These are phyloP conservation scores for Chytriomyces sp. DNA, from an alignment of 192 early-diverging fungal species.

Conservation along the genomic window DNA sequence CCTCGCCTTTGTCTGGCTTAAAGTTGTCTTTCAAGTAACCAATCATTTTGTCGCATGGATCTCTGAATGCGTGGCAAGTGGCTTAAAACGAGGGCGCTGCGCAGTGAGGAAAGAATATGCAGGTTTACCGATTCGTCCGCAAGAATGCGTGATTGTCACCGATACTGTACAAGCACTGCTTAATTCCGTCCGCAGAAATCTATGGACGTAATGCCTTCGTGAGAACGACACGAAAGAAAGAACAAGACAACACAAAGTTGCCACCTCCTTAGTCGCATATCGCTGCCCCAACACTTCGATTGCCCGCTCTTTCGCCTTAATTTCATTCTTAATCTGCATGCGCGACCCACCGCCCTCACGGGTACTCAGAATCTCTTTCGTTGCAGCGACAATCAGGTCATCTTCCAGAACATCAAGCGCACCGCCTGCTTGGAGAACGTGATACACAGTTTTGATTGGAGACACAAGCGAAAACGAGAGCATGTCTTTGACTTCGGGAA, in stretches of 20 bases:
- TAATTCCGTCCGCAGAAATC: constrained; percentile 55
- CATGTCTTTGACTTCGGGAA: constrained; percentile 66
- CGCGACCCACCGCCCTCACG: constrained; percentile 38
- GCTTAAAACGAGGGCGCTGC: constrained; percentile 41
- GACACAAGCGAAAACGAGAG: constrained; percentile 79
- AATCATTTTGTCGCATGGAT: constrained; percentile 94
- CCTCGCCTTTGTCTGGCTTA: constrained; percentile 64
- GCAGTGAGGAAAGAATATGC: constrained; percentile 52
- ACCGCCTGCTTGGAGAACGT: constrained; percentile 68
- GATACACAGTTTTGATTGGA: constrained; percentile 91
- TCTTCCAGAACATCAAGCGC: constrained; percentile 77
- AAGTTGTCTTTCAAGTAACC: constrained; percentile 77
- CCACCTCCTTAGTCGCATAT: constrained; percentile 63
- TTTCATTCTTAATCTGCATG: constrained; percentile 72
- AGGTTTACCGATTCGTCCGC: constrained; percentile 51
- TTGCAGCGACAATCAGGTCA: constrained; percentile 76
- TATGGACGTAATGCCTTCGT: neutral
- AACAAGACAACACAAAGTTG: neutral
- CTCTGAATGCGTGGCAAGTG: constrained; percentile 50
- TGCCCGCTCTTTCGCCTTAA: constrained; percentile 87
- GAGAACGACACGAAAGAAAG: neutral
- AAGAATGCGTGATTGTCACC: constrained; percentile 98
- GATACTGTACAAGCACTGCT: constrained; percentile 91
- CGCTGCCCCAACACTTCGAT: constrained; percentile 85
- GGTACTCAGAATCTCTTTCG: constrained; percentile 57